Evolutionary conservation across 768 basidiomycete species (phyloP).

Genomic region (Cubamyces sp.): DNA sequence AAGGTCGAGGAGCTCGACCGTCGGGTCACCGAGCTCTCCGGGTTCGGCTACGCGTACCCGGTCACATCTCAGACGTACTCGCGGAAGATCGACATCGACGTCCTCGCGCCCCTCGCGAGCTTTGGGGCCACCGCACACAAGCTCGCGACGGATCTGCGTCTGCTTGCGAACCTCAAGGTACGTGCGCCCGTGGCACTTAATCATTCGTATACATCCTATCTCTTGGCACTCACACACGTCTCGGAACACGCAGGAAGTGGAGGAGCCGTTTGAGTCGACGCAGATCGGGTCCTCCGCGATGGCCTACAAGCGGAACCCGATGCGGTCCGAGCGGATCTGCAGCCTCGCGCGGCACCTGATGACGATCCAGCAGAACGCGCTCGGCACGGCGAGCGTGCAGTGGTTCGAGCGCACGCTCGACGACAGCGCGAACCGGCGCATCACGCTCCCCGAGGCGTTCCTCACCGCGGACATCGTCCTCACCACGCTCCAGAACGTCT

Average conservation of each 20-base stretch:
- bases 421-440: slow-evolving; percentile 96
- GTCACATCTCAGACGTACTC: slow-evolving; percentile 99
- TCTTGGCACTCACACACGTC: background rate
- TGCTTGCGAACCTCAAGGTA: slow-evolving; percentile 93
- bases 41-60: slow-evolving; percentile 94
- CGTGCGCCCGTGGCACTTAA: background rate
- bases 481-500: slow-evolving; percentile 94
- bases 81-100: slow-evolving; percentile 95
- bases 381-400: slow-evolving; percentile 93
- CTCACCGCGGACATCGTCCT: slow-evolving; percentile 96
- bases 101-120: slow-evolving; percentile 86
- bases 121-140: slow-evolving; percentile 97
- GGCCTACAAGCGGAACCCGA: slow-evolving; percentile 99
- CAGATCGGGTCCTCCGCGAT: slow-evolving; percentile 98
- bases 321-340: slow-evolving; percentile 98
- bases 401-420: slow-evolving; percentile 99
- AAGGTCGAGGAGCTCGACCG: slow-evolving; percentile 93
- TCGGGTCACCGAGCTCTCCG: slow-evolving; percentile 87
- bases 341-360: slow-evolving; percentile 95
- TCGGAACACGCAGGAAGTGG: slow-evolving; percentile 71
- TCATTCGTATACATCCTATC: background rate
- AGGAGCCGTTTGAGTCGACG: slow-evolving; percentile 98
- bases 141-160: slow-evolving; percentile 92
- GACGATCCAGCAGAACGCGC: slow-evolving; percentile 93
- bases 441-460: slow-evolving; percentile 96